A percentile compares a stretch with the other conserved stretches of the same genome.
Conservation (phyloP, 352 stramenopile genomes). For the Halophytophthora polymorphica region DNA sequence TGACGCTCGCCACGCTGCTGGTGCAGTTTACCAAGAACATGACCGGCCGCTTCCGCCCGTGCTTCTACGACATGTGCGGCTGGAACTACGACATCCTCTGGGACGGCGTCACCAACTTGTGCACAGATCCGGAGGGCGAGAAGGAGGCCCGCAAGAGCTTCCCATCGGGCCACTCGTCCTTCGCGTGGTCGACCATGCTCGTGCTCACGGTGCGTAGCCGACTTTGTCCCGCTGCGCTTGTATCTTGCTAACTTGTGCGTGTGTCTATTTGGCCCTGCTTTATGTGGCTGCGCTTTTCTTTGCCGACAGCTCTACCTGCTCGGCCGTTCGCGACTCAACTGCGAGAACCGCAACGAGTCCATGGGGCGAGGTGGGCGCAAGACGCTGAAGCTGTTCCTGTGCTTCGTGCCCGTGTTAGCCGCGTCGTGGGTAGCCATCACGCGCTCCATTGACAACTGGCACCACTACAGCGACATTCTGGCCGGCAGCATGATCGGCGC, state of each 20-base stretch:
- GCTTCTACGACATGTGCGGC: constrained; percentile 75
- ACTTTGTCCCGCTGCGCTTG: background rate
- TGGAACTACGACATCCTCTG: constrained; percentile 65
- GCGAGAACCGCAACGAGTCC: constrained; percentile 52
- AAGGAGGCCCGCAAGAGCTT: constrained; percentile 70
- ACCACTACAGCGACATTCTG: constrained; percentile 75
- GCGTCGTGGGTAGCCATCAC: constrained; percentile 76
- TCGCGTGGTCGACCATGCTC: constrained; percentile 66
- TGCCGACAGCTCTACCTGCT: constrained; percentile 59
- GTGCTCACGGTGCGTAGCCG: constrained; percentile 49
- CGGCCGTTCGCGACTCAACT: constrained; percentile 58
- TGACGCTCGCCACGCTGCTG: constrained; percentile 47
- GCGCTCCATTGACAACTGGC: constrained; percentile 84
- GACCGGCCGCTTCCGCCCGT: constrained; percentile 63
- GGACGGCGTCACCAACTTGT: constrained; percentile 66
- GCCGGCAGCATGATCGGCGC: constrained; percentile 66
- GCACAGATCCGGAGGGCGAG: constrained; percentile 39
- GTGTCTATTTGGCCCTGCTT: background rate
- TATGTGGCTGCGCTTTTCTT: constrained; percentile 3
- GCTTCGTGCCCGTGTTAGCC: constrained; percentile 64
- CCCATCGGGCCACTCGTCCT: constrained; percentile 68
- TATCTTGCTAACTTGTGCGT: background rate
- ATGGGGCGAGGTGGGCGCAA: constrained; percentile 56
- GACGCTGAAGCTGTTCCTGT: constrained; percentile 73
- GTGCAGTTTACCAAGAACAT: constrained; percentile 75